These are phyloP conservation scores for Neocallimastix lanati DNA, from an alignment of 192 early-diverging fungal species.

Conservation along the genomic window DNA sequence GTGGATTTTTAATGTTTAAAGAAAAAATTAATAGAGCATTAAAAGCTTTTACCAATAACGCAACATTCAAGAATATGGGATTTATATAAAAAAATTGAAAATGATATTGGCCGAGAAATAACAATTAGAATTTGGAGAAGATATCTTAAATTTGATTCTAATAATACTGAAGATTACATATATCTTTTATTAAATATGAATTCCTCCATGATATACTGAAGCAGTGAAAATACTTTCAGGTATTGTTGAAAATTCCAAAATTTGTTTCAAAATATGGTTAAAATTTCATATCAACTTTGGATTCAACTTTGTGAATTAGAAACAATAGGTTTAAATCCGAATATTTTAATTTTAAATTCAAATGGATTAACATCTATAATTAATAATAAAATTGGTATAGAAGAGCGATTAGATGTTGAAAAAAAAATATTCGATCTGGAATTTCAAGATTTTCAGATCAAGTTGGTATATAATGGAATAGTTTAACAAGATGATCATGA, in stretches of 20 bases:
- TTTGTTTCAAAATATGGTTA: constrained; percentile 48
- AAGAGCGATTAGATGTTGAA: constrained; percentile 53
- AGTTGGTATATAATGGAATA: constrained; percentile 75
- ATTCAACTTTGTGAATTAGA: constrained; percentile 34
- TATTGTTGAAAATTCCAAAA: constrained; percentile 51
- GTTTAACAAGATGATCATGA: constrained; percentile 61
- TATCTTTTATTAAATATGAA: constrained; percentile 38
- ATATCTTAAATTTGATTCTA: constrained; percentile 72
- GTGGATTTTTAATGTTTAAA: constrained; percentile 45
- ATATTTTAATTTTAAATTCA: constrained; percentile 16
- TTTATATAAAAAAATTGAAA: constrained; percentile 63
- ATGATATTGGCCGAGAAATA: constrained; percentile 57
- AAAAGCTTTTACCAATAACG: constrained; percentile 71
- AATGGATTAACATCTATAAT: constrained; percentile 1
- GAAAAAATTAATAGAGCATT: constrained; percentile 66
- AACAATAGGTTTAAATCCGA: constrained; percentile 8
- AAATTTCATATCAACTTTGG: constrained; percentile 60
- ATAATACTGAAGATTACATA: constrained; percentile 54
- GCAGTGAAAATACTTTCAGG: constrained; percentile 53
- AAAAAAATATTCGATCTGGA: constrained; percentile 61
- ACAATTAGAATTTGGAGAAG: constrained; percentile 61
- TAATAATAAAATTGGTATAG: constrained; percentile 3
- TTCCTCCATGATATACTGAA: constrained; percentile 45
- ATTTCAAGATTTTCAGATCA: constrained; percentile 63
- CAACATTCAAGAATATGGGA: constrained; percentile 90